Base-by-base conservation (phyloP, 2,329 filamentous ascomycete species). In the Niveomyces coronatus region DNA sequence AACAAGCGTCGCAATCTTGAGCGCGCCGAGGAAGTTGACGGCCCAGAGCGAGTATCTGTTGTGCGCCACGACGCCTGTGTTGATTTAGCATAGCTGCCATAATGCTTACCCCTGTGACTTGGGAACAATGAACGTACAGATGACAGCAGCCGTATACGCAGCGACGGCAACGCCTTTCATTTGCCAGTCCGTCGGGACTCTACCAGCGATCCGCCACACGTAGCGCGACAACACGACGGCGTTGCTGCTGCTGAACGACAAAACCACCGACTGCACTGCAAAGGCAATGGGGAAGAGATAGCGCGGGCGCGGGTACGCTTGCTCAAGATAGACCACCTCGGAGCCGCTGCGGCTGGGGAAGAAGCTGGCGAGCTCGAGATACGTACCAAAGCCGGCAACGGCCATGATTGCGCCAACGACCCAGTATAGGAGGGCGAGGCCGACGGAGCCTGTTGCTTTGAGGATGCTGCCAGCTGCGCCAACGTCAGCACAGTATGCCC, bases 271-370 rank as follows among this genome's bases (percentile, higher is more conserved):
- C 49, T 79, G 74, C 3, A 80, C 68, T 0, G 79, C 79, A 50
- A 79, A 83, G 0, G 74, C 64, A 0, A 74, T 73, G 0, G 78
- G 76, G 34, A 83, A 74, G 43, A 83, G 67, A 49, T 75, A 79
- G 39, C 65, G 70, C 0, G 79, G 79, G 1, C 74, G 65, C 1
- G 77, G 77, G 44, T 71, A 84, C 0, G 76, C 73, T 49, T 83
- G 79, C 46, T 83, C 79, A 0, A 83, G 64, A 46, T 81, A 83
- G 0, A 79, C 78, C 0, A 79, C 77, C 47, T 83, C 76, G 0
- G 70, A 69, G 0, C 78, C 79, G 2, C 73, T 79, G 7, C 79
- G 70, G 49, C 71, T 81, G 1, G 78, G 77, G 42, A 82, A 83
- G 44, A 76, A 82, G 1, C 73, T 65, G 0, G 76, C 69, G 11